Evolutionary conservation across 805 yeast genomes (phyloP).

Genomic region (Hanseniaspora thailandica): DNA sequence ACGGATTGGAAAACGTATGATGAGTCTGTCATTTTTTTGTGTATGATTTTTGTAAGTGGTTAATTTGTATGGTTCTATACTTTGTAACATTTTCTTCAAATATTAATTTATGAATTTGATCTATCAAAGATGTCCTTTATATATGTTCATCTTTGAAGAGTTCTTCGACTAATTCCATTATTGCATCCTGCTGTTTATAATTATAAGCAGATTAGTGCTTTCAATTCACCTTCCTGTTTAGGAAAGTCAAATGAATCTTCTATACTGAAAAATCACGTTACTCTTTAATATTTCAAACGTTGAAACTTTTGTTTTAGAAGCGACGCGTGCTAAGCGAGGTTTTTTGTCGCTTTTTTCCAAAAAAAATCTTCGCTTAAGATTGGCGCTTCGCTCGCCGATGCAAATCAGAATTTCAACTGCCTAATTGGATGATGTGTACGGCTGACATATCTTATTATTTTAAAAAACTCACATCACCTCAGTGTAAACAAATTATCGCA

Average conservation of each 20-base stretch:
- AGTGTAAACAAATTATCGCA: not conserved
- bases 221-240: not conserved
- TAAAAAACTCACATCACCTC: too few species aligned
- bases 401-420: not conserved
- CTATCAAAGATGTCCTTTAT: too few species aligned
- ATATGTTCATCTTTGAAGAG: not conserved
- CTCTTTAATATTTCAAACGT: not conserved
- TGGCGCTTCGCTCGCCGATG: not conserved
- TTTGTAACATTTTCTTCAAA: not conserved
- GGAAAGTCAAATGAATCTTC: not conserved
- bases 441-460: not conserved
- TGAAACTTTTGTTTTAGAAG: not conserved
- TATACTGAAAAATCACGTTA: not conserved
- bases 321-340: not conserved
- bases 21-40: slow-evolving; percentile 13
- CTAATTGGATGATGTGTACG: not conserved
- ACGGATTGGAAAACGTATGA: slow-evolving; percentile 37
- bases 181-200: not conserved
- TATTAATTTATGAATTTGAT: not conserved
- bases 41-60: not conserved
- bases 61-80: not conserved
- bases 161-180: too few species aligned
- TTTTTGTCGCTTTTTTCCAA: not conserved
- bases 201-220: not conserved
- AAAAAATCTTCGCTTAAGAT: not conserved